Conservation (phyloP, 2,329 filamentous ascomycete genomes). For the Nannizziopsis barbatae region DNA sequence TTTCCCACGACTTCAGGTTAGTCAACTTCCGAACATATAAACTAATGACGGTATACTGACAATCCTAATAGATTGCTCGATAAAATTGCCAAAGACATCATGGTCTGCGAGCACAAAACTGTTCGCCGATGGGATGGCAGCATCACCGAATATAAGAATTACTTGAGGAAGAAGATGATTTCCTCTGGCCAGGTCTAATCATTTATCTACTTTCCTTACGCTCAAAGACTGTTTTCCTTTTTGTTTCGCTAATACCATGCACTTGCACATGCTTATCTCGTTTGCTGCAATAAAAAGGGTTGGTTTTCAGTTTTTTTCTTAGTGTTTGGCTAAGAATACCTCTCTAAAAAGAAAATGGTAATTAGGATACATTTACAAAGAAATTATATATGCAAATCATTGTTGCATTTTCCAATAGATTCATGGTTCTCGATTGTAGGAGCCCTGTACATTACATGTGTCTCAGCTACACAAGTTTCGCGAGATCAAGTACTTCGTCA, state of each 20-base stretch:
- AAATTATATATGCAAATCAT: not conserved
- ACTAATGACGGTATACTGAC: constrained; percentile 8
- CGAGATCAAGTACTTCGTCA: no score
- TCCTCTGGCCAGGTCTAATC: constrained; percentile 68
- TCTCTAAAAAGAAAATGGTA: constrained; percentile 8
- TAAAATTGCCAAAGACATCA: constrained; percentile 99
- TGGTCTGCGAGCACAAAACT: constrained; percentile 97
- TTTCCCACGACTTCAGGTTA: constrained; percentile 97
- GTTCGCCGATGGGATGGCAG: constrained; percentile 77
- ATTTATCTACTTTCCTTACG: not conserved
- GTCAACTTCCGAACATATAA: constrained; percentile 21
- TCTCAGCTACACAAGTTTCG: no score
- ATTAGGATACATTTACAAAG: not conserved
- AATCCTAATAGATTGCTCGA: constrained; percentile 62
- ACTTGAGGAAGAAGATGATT: constrained; percentile 98
- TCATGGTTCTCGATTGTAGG: no score
- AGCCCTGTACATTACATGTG: no score
- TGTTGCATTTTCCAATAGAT: no score
- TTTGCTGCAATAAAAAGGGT: constrained; percentile 7
- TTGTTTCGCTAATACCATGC: constrained; percentile 6
- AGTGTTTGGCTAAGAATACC: not conserved
- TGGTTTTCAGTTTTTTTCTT: constrained; percentile 3
- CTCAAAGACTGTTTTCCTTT: not conserved
- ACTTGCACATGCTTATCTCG: not conserved
- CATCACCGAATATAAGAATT: constrained; percentile 95